Evolutionary conservation across 1,139 yeast species (phyloP).

Genomic region (Williopsis jadinii): DNA sequence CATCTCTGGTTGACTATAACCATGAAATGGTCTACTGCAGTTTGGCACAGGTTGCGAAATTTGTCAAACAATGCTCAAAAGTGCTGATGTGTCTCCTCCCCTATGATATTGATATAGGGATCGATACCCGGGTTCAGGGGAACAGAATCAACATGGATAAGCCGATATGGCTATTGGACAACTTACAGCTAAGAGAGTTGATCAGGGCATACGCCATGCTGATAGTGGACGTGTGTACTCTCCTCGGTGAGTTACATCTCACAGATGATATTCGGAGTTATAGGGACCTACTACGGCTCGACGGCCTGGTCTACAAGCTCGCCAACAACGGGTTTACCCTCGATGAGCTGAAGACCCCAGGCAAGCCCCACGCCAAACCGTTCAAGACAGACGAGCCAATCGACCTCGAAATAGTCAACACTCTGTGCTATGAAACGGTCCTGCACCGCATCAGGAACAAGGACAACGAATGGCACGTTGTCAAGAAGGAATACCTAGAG

Average conservation of each 20-base stretch:
- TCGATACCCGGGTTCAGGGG: slow-evolving; percentile 3
- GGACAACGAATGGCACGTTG: slow-evolving; percentile 22
- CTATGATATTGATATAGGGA: slow-evolving; percentile 7
- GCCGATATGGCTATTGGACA: slow-evolving; percentile 11
- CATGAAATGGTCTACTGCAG: slow-evolving; percentile 16
- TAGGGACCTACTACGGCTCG: slow-evolving; percentile 14
- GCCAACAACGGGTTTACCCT: slow-evolving; percentile 12
- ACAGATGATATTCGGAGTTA: slow-evolving; percentile 5
- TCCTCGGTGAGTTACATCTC: slow-evolving; percentile 8
- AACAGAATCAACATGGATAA: slow-evolving; percentile 5
- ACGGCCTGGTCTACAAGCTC: slow-evolving; percentile 18
- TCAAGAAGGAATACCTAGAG: slow-evolving; percentile 11
- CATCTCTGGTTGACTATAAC: slow-evolving; percentile 11
- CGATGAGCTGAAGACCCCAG: background rate
- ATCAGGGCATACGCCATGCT: slow-evolving; percentile 11
- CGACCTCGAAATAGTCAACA: slow-evolving; percentile 1
- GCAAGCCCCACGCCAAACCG: background rate
- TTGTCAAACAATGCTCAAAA: slow-evolving; percentile 11
- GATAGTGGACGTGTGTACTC: slow-evolving; percentile 6
- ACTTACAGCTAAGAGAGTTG: slow-evolving; percentile 8
- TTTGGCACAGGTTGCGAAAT: slow-evolving; percentile 11
- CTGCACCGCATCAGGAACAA: slow-evolving; percentile 5
- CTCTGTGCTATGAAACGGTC: slow-evolving; percentile 1
- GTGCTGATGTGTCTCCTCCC: slow-evolving; percentile 14
- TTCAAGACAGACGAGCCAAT: background rate